These are phyloP conservation scores for Fusarium anguioides DNA, from an alignment of 2,329 filamentous ascomycete species.

Conservation along the genomic window DNA sequence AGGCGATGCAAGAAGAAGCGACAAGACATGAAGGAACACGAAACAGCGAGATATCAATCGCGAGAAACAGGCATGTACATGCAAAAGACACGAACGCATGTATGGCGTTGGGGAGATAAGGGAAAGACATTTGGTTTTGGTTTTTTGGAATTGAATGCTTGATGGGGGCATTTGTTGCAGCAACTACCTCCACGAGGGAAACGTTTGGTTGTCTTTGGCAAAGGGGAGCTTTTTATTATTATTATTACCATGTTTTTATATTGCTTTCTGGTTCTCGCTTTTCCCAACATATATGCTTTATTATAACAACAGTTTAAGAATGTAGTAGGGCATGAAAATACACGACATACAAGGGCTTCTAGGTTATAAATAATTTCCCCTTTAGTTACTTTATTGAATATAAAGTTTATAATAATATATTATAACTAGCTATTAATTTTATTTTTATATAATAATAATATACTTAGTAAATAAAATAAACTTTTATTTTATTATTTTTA, in stretches of 20 bases:
- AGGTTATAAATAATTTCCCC: conserved; percentile 7
- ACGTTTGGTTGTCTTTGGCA: conserved; percentile 13
- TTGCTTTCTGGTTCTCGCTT: conserved; percentile 13
- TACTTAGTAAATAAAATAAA: too few relatives aligned
- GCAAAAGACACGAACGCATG: conserved; percentile 39
- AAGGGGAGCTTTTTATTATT: conserved; percentile 16
- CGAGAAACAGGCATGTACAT: conserved; percentile 29
- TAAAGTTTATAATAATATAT: conserved; percentile 21
- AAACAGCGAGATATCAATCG: not conserved
- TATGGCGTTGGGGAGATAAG: conserved; percentile 48
- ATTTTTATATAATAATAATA: too few relatives aligned
- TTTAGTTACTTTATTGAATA: conserved; percentile 5
- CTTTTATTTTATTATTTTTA: too few relatives aligned
- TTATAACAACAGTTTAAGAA: conserved; percentile 24
- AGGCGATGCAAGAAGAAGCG: conserved; percentile 26
- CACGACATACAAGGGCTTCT: conserved; percentile 35
- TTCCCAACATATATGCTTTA: conserved; percentile 33
- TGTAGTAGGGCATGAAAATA: conserved; percentile 44
- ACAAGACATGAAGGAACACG: conserved; percentile 23
- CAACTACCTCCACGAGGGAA: not conserved
- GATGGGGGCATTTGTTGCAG: conserved; percentile 10
- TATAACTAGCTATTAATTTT: not conserved
- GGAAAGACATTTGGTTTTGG: conserved; percentile 25
- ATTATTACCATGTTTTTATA: conserved; percentile 1
- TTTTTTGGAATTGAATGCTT: conserved; percentile 27